These are phyloP conservation scores for Lasiodiplodia hormozganensis DNA, from an alignment of 2,329 filamentous ascomycete species.

Conservation along the genomic window DNA sequence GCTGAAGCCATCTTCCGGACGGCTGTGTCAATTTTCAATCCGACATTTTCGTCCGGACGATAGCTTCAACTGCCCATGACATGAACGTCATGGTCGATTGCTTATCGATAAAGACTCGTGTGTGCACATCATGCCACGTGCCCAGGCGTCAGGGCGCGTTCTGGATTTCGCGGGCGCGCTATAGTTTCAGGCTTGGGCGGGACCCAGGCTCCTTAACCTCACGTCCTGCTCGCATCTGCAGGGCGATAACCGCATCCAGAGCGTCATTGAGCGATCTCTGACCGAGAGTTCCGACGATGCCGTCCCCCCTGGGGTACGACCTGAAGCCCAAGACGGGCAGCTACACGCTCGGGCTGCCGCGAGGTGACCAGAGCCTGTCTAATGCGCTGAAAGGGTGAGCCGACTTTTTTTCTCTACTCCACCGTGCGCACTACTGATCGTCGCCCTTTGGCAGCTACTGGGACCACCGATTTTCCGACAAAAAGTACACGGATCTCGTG, in stretches of 20 bases:
- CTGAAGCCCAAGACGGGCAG: not conserved
- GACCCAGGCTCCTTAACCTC: not conserved
- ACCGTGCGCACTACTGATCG: not conserved
- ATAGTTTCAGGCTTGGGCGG: not conserved
- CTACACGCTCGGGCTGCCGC: not conserved
- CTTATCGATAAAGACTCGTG: not conserved
- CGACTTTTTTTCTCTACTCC: not conserved
- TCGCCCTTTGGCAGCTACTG: not conserved
- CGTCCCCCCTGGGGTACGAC: not conserved
- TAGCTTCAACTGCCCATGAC: too few species aligned
- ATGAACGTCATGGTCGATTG: not conserved
- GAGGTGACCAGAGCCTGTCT: not conserved
- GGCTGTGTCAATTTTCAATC: accelerated
- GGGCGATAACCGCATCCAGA: not conserved
- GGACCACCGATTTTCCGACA: not conserved
- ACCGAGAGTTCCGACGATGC: not conserved
- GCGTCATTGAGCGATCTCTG: not conserved
- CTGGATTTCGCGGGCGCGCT: not conserved
- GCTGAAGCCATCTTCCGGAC: too few species aligned
- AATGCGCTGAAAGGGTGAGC: not conserved
- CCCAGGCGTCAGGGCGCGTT: not conserved
- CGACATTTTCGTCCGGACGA: too few species aligned
- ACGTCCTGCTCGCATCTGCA: not conserved
- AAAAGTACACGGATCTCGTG: constrained; percentile 6
- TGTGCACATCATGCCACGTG: not conserved